Percentiles rank a stretch among this genome's conserved stretches.
phyloP scores from a whole-genome alignment of 495 filamentous ascomycete genomes.

The Podospora tetraspora region DNA sequence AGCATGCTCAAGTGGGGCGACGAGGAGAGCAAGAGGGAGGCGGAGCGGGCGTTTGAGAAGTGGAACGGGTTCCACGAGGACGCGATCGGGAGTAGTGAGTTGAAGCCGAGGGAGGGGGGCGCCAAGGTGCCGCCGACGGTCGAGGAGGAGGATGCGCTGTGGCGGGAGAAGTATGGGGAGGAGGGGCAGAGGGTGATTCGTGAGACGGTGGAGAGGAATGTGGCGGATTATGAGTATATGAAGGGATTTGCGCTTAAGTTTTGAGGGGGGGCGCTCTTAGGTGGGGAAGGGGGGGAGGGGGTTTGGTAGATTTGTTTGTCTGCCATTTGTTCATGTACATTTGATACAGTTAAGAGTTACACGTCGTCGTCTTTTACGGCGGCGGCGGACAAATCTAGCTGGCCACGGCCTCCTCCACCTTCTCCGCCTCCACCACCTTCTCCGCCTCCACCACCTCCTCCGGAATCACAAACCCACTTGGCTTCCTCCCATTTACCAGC shows the following conservation, averaged over 20 bases:
- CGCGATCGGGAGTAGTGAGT: constrained; percentile 69
- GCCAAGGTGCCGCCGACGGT: constrained; percentile 41
- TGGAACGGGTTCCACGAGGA: constrained; percentile 97
- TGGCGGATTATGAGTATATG: constrained; percentile 84
- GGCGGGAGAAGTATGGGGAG: constrained; percentile 75
- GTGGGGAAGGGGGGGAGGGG: too few species aligned
- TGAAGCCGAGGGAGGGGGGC: constrained; percentile 56
- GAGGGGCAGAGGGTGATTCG: constrained; percentile 70
- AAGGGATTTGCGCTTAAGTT: constrained; percentile 72
- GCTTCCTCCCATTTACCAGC: constrained; percentile 27
- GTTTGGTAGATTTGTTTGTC: background rate
- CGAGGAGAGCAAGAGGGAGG: constrained; percentile 58
- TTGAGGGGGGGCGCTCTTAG: background rate
- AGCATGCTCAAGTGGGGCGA: constrained; percentile 81
- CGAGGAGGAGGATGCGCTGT: constrained; percentile 70
- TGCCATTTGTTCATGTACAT: background rate
- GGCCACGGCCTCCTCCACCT: constrained; percentile 13
- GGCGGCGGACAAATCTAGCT: background rate
- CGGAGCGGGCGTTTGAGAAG: constrained; percentile 75
- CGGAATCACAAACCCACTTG: background rate
- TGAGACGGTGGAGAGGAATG: constrained; percentile 69
- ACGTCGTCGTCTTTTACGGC: background rate
- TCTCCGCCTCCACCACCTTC: background rate
- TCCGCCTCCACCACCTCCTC: too few species aligned
- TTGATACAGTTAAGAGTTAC: constrained; percentile 11